Evolutionary conservation across 306 rosid species (phyloP).

Genomic region (Fagus sylvatica): DNA sequence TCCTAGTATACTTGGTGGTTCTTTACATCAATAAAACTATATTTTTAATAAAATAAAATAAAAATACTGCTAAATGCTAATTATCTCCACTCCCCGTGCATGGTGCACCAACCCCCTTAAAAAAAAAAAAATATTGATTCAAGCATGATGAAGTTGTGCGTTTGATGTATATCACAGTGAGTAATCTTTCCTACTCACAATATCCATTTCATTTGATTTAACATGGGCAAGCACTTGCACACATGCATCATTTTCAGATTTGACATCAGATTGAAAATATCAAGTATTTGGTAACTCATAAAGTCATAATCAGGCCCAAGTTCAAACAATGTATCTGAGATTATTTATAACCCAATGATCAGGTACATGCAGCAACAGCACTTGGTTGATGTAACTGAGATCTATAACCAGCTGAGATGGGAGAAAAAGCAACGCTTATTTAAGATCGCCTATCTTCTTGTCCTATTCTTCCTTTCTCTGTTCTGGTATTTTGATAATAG

Average conservation of each 20-base stretch:
- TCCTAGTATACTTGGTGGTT: no score
- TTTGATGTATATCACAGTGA: neutral
- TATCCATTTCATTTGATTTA: neutral
- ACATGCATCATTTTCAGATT: neutral
- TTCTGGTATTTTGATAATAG: conserved; percentile 50
- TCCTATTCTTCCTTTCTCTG: conserved; percentile 51
- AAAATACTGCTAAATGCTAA: no score
- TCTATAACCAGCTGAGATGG: conserved; percentile 64
- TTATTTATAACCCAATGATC: conserved; percentile 33
- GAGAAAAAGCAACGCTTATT: conserved; percentile 67
- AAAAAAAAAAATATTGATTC: neutral
- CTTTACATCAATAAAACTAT: no score
- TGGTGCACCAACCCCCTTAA: no score
- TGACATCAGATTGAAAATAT: neutral
- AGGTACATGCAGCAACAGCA: conserved; percentile 60
- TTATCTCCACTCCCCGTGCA: no score
- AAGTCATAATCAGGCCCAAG: neutral
- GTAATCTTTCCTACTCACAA: neutral
- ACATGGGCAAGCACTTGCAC: neutral
- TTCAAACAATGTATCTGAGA: conserved; percentile 7
- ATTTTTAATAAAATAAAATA: no score
- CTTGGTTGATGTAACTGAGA: conserved; percentile 84
- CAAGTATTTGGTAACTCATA: neutral
- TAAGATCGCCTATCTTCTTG: conserved; percentile 53
- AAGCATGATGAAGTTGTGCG: neutral